Evolutionary conservation across 345 rosid species (phyloP), one percentile per base, ranked within the genome.

Genomic region (Boechera stricta): DNA sequence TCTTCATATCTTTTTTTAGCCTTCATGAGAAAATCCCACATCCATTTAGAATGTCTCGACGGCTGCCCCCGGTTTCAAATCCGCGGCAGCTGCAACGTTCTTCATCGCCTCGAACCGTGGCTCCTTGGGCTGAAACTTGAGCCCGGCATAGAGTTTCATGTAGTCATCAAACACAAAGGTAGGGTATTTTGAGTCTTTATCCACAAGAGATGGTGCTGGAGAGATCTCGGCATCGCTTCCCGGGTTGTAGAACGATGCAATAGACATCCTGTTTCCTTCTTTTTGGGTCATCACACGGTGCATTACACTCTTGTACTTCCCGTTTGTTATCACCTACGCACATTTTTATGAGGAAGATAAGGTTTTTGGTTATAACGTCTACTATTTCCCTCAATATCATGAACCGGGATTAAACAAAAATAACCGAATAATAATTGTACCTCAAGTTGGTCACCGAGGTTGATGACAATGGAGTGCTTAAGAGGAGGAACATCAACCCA

Each of bases 371-470:
- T 6, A 35, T 35, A 28, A 36, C 39, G 10, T 36, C 39, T 36
- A 35, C 3, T 28, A 2, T 2, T 28, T 28, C 29, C 29, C 3
- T 2, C 29, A 28, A 28, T 28, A 28, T 69, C 31, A 45, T 26
- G 10, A 72, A 61, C 49, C 68, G 56, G 18, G 28, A 45, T 7
- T 71, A 45, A 31, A 62, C 57, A 36, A 3, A 2, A 1, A 10
- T 3, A 57, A 70, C 10, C 52, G n/a, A 35, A 62, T 54, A 1
- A 29, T 0, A 29, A 8, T 31, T 39, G 1, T 81, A 89, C 98
- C 98, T 92, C 98, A 67, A 92, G 89, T 64, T 94, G 98, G 88
- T 94, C 98, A 15, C 99, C 98, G 11, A 88, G 82, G 85, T 95
- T 95, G 89, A 92, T 82, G 57, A 95, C 96, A 67, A 95, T 90